Percentiles rank a stretch among this genome's conserved stretches.
Conservation (phyloP, 73 alveolate genomes). For the Breviolum minutum region DNA sequence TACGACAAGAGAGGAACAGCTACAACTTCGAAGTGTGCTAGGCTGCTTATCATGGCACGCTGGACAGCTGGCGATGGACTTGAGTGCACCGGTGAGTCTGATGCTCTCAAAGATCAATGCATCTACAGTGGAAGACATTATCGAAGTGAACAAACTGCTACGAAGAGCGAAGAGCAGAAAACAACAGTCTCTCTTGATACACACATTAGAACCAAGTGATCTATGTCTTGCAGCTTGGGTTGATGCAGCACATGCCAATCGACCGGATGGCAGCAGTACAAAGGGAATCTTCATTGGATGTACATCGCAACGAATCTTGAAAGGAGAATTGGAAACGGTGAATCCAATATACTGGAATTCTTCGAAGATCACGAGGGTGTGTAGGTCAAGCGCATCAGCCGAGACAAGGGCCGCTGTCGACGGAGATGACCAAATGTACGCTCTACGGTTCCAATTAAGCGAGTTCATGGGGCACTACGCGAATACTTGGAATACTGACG, state of each 20-base stretch:
- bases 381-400: background rate
- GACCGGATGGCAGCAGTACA: background rate
- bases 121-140: background rate
- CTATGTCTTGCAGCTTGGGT: background rate
- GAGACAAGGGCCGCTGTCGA: constrained; percentile 11
- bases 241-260: background rate
- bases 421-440: constrained; percentile 41
- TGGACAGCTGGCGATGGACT: background rate
- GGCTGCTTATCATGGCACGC: constrained; percentile 47
- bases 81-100: background rate
- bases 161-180: background rate
- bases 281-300: constrained; percentile 27
- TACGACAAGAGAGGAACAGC: background rate
- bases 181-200: background rate
- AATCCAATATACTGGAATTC: constrained; percentile 11
- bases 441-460: background rate
- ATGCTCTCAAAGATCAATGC: background rate
- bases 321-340: background rate
- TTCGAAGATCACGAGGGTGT: background rate
- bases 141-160: background rate
- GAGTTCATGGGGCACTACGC: background rate
- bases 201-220: background rate
- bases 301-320: background rate
- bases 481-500: background rate
- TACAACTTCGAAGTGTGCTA: constrained; percentile 3